These are phyloP conservation scores for Dorcoceras hygrometricum DNA, from an alignment of 257 asterid species.

Conservation along the genomic window DNA sequence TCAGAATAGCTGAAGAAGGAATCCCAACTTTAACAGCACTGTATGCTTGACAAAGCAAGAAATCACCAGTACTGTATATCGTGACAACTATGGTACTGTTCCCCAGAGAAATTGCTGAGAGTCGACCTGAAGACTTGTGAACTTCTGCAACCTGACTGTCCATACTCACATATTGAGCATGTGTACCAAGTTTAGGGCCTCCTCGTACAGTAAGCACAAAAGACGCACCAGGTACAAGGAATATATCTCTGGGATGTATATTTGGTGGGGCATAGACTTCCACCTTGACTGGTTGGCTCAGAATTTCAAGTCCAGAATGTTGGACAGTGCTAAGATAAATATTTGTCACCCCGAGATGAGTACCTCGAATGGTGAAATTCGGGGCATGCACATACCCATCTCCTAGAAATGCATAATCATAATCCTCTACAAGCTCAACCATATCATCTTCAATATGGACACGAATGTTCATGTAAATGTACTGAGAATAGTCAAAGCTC, in stretches of 20 bases:
- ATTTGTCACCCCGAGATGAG: slow-evolving; percentile 64
- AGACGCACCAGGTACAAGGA: slow-evolving; percentile 90
- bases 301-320: slow-evolving; percentile 63
- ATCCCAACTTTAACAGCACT: slow-evolving; percentile 71
- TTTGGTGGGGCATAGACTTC: slow-evolving; percentile 86
- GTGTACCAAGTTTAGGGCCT: slow-evolving; percentile 71
- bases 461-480: slow-evolving; percentile 55
- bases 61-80: slow-evolving; percentile 54
- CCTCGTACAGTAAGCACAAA: slow-evolving; percentile 69
- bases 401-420: slow-evolving; percentile 27
- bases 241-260: slow-evolving; percentile 60
- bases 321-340: slow-evolving; percentile 66
- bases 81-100: slow-evolving; percentile 64
- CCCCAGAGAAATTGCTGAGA: slow-evolving; percentile 72
- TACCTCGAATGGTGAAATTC: slow-evolving; percentile 55
- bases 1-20: slow-evolving; percentile 68
- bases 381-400: slow-evolving; percentile 44
- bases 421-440: slow-evolving; percentile 49
- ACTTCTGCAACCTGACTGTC: slow-evolving; percentile 58
- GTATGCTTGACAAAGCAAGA: slow-evolving; percentile 62
- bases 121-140: slow-evolving; percentile 52
- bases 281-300: slow-evolving; percentile 59
- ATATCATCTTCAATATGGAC: slow-evolving; percentile 63
- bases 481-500: slow-evolving; percentile 70
- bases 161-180: slow-evolving; percentile 49